Evolutionary conservation across 2,329 filamentous ascomycete species (phyloP).

Genomic region (Botrytis deweyae): DNA sequence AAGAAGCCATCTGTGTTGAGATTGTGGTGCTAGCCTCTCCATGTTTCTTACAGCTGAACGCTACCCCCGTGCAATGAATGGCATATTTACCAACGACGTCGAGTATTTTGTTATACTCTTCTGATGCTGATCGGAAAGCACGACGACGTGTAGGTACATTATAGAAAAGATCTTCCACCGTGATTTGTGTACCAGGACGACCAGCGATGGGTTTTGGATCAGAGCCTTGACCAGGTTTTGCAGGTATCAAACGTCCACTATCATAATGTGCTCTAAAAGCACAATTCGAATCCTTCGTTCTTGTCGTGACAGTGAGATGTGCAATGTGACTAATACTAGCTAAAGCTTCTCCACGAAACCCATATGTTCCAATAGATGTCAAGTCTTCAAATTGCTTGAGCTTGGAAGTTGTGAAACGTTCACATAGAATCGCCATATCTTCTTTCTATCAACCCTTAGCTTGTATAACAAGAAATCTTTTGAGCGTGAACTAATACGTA

Average conservation of each 20-base stretch:
- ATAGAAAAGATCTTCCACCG: conserved; percentile 96
- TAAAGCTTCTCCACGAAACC: conserved; percentile 94
- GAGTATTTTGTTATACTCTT: conserved; percentile 97
- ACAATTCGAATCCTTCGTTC: conserved; percentile 81
- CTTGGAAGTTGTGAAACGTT: conserved; percentile 96
- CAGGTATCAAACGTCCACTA: conserved; percentile 74
- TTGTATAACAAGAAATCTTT: neutral
- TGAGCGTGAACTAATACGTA: conserved; percentile 44
- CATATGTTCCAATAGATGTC: conserved; percentile 86
- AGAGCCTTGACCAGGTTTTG: conserved; percentile 82
- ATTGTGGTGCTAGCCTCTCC: conserved; percentile 83
- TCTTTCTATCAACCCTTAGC: conserved; percentile 62
- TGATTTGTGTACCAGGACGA: conserved; percentile 87
- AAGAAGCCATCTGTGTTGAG: conserved; percentile 72
- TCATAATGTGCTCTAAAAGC: conserved; percentile 90
- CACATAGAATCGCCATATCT: conserved; percentile 86
- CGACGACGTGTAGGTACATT: conserved; percentile 85
- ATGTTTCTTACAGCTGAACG: conserved; percentile 95
- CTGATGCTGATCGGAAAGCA: conserved; percentile 86
- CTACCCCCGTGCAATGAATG: conserved; percentile 85
- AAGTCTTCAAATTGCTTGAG: conserved; percentile 92
- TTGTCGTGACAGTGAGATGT: conserved; percentile 91
- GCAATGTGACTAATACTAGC: conserved; percentile 99
- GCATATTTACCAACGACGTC: conserved; percentile 93
- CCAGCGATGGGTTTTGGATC: conserved; percentile 89